Evolutionary conservation across 2,329 filamentous ascomycete genomes (phyloP).

Genomic region (Didymella pinodella): DNA sequence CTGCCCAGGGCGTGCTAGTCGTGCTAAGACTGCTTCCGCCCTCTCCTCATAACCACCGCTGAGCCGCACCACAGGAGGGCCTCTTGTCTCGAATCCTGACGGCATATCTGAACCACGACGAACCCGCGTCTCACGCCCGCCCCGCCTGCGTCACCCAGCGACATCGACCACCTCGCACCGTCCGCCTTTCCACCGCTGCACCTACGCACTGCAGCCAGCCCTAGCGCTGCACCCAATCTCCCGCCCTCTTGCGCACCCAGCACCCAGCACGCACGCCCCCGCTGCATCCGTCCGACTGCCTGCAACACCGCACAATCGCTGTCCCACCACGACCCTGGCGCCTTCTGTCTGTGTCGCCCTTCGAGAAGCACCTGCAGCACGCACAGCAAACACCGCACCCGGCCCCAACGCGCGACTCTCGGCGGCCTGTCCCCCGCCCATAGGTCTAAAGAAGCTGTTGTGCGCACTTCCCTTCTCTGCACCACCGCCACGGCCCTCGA

Average conservation of each 20-base stretch:
- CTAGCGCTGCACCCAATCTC: slow-evolving; percentile 11
- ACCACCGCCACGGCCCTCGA: slow-evolving; percentile 34
- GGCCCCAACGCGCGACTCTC: slow-evolving; percentile 21
- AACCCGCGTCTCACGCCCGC: slow-evolving; percentile 34
- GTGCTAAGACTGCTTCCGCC: slow-evolving; percentile 21
- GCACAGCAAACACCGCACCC: slow-evolving; percentile 31
- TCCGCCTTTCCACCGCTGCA: background rate
- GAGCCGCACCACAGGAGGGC: slow-evolving; percentile 44
- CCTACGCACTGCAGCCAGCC: slow-evolving; percentile 19
- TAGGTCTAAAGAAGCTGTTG: slow-evolving; percentile 8
- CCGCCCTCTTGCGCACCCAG: slow-evolving; percentile 18
- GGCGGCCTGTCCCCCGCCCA: slow-evolving; percentile 17
- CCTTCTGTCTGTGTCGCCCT: slow-evolving; percentile 34
- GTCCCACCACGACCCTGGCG: slow-evolving; percentile 10
- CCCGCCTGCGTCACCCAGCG: slow-evolving; percentile 20
- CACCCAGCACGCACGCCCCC: slow-evolving; percentile 2
- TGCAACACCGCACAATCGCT: slow-evolving; percentile 3
- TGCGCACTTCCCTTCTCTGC: slow-evolving; percentile 18
- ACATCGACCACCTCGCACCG: background rate
- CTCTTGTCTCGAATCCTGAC: slow-evolving; percentile 30
- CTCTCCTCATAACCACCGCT: slow-evolving; percentile 48
- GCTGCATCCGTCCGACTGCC: slow-evolving; percentile 16
- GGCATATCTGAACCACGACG: slow-evolving; percentile 20
- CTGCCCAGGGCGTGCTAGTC: slow-evolving; percentile 18
- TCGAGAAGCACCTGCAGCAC: slow-evolving; percentile 41